These are phyloP conservation scores for Taiwanofungus camphoratus DNA, from an alignment of 1,284 basidiomycete species.

Conservation along the genomic window DNA sequence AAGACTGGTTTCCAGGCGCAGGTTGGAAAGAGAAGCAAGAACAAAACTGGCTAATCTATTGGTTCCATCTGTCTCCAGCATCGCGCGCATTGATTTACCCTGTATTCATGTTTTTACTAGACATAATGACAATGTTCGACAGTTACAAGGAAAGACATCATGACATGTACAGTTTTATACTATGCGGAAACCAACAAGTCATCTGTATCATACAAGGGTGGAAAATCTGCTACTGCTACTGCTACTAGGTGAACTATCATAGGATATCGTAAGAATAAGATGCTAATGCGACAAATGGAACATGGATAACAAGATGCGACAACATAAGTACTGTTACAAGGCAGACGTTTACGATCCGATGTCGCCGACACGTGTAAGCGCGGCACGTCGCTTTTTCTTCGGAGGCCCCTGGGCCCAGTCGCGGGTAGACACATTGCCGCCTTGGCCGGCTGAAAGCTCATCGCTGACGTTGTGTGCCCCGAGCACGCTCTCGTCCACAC, in stretches of 20 bases:
- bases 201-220: neutral
- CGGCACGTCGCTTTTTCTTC: conserved; percentile 88
- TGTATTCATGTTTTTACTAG: neutral
- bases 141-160: no score
- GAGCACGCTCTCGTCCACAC: conserved; percentile 34
- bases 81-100: no score
- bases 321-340: neutral
- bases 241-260: neutral
- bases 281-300: neutral
- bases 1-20: conserved; percentile 99
- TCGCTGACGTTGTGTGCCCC: conserved; percentile 8
- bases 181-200: no score
- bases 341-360: conserved; percentile 31
- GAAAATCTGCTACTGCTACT: neutral
- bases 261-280: conserved; percentile 4
- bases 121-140: no score
- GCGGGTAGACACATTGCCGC: conserved; percentile 9
- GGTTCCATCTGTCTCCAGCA: no score
- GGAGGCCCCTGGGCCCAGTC: conserved; percentile 36
- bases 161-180: no score
- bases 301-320: neutral
- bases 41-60: conserved; percentile 41
- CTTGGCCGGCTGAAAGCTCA: conserved; percentile 8
- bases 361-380: conserved; percentile 68
- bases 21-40: conserved; percentile 81